These are phyloP conservation scores for Candida sp. DNA, from an alignment of 1,139 yeast species.

Conservation along the genomic window DNA sequence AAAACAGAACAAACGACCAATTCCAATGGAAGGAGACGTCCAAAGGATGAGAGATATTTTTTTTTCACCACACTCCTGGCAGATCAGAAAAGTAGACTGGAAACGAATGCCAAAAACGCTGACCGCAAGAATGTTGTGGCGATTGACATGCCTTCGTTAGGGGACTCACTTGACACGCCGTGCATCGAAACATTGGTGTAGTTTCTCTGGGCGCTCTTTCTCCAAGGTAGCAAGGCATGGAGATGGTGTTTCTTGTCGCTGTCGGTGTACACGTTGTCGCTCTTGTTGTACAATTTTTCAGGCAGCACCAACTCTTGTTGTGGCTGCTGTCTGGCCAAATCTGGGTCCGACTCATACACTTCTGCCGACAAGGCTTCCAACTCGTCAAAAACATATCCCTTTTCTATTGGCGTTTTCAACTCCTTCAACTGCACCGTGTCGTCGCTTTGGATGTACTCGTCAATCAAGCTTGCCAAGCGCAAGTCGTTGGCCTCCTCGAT, in stretches of 20 bases:
- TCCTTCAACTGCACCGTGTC: conserved; percentile 25
- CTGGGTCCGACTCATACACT: conserved; percentile 17
- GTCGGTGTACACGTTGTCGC: conserved; percentile 1
- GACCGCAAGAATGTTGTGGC: conserved; percentile 7
- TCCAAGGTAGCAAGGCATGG: conserved; percentile 4
- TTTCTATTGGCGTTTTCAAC: conserved; percentile 20
- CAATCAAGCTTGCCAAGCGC: conserved; percentile 27
- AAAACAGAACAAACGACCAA: conserved; percentile 1
- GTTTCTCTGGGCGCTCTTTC: conserved; percentile 8
- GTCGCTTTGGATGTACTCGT: conserved; percentile 23
- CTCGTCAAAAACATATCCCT: conserved; percentile 19
- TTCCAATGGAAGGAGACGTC: conserved; percentile 17
- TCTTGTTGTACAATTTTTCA: conserved; percentile 11
- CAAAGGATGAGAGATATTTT: conserved; percentile 13
- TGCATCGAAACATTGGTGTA: conserved; percentile 13
- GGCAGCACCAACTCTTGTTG: conserved; percentile 7
- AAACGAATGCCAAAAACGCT: conserved; percentile 7
- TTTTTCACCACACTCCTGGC: not conserved
- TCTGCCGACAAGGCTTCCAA: conserved; percentile 21
- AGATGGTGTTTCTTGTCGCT: conserved; percentile 1
- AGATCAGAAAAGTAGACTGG: conserved; percentile 7
- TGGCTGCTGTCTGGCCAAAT: conserved; percentile 11
- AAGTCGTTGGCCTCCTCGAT: conserved; percentile 39
- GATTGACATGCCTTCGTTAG: conserved; percentile 7
- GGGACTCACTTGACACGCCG: conserved; percentile 14